phyloP scores from a whole-genome alignment of 139 green algal genomes.

The Micromonas pusilla region DNA sequence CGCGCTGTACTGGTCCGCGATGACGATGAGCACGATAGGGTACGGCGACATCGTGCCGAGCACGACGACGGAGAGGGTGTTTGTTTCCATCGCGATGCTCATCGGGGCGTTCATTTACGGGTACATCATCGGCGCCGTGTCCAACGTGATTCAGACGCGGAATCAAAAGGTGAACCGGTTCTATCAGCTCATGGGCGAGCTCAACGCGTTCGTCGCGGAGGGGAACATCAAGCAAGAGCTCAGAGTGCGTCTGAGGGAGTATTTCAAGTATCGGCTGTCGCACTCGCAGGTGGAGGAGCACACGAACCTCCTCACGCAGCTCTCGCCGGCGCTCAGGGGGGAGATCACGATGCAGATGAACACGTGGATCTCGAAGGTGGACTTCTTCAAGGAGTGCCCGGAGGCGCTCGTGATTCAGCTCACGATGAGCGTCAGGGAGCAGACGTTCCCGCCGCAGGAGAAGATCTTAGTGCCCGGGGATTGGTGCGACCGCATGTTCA shows the following conservation, averaged over 20 bases:
- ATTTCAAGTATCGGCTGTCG: slow-evolving; percentile 25
- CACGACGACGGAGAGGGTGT: slow-evolving; percentile 26
- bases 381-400: slow-evolving; percentile 26
- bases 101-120: slow-evolving; percentile 24
- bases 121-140: slow-evolving; percentile 31
- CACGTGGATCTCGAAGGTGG: slow-evolving; percentile 14
- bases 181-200: slow-evolving; percentile 4
- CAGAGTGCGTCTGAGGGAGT: slow-evolving; percentile 21
- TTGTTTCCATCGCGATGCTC: slow-evolving; percentile 26
- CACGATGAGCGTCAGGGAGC: slow-evolving; percentile 9
- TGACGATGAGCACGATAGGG: slow-evolving; percentile 35
- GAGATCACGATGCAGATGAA: slow-evolving; percentile 23
- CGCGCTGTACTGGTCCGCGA: slow-evolving; percentile 29
- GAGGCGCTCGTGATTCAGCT: slow-evolving; percentile 11
- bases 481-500: background rate
- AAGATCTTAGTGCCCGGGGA: slow-evolving; percentile 1
- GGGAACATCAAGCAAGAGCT: background rate
- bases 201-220: slow-evolving; percentile 29
- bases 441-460: slow-evolving; percentile 25
- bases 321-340: slow-evolving; percentile 13
- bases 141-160: slow-evolving; percentile 13
- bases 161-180: slow-evolving; percentile 20
- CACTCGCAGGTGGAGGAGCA: background rate
- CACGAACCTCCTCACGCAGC: background rate
- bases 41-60: slow-evolving; percentile 32